A percentile compares a stretch with the other conserved stretches of the same genome.
Conservation (phyloP, 805 yeast genomes). For the Saccharomycopsis vini region DNA sequence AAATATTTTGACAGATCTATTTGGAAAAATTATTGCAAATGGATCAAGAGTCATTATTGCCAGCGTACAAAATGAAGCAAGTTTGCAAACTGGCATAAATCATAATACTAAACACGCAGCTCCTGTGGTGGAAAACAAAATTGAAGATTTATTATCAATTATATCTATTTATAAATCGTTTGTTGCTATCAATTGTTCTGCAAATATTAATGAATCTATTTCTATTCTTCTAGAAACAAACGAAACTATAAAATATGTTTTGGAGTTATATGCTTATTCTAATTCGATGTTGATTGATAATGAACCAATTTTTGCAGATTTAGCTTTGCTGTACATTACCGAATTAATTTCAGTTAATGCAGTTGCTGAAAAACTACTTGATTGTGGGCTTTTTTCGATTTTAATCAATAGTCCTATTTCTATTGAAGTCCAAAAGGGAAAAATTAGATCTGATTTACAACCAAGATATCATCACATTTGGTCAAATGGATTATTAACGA, state of each 20-base stretch:
- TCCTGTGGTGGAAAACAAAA: conserved; percentile 35
- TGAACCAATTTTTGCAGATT: conserved; percentile 64
- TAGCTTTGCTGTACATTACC: conserved; percentile 56
- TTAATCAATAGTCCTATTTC: conserved; percentile 72
- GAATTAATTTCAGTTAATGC: conserved; percentile 54
- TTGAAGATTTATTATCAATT: conserved; percentile 58
- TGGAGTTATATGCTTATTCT: conserved; percentile 60
- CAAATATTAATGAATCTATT: conserved; percentile 39
- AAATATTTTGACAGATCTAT: conserved; percentile 45
- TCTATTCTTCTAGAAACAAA: conserved; percentile 44
- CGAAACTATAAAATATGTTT: conserved; percentile 53
- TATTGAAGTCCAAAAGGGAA: conserved; percentile 55
- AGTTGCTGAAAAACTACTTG: conserved; percentile 59
- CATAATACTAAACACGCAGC: neutral
- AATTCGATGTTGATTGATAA: conserved; percentile 50
- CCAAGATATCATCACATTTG: conserved; percentile 68
- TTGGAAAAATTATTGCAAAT: conserved; percentile 54
- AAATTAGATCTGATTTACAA: conserved; percentile 39
- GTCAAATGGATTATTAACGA: conserved; percentile 75
- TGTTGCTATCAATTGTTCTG: conserved; percentile 39
- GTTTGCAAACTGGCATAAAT: neutral
- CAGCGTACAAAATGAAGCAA: conserved; percentile 48
- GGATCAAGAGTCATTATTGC: conserved; percentile 55
- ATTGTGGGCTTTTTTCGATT: conserved; percentile 56
- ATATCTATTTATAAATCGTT: conserved; percentile 57